Conservation (phyloP, 2,329 filamentous ascomycete species). For the Venturia pyrina region DNA sequence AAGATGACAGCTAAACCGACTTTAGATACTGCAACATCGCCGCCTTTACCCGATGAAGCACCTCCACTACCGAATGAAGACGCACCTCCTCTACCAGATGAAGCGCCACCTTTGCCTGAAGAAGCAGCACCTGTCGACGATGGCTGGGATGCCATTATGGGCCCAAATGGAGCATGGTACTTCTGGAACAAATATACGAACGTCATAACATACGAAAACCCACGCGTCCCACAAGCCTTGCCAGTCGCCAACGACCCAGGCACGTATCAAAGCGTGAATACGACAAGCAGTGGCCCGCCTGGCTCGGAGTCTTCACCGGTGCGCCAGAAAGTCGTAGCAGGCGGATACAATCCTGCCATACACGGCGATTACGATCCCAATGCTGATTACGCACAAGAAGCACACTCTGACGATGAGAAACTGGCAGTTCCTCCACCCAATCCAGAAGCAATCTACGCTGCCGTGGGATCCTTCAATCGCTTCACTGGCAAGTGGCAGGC, state of each 20-base stretch:
- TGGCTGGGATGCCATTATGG: constrained; percentile 78
- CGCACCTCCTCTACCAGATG: constrained; percentile 21
- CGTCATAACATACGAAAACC: constrained; percentile 76
- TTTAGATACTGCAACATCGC: neutral
- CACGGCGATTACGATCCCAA: constrained; percentile 95
- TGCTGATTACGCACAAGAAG: constrained; percentile 69
- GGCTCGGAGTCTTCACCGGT: constrained; percentile 20
- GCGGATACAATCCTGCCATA: constrained; percentile 90
- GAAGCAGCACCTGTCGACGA: constrained; percentile 40
- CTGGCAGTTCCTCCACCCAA: constrained; percentile 19
- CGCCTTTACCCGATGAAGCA: neutral
- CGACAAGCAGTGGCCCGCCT: constrained; percentile 7
- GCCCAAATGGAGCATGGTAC: constrained; percentile 60
- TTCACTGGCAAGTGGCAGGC: constrained; percentile 79
- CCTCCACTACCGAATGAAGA: constrained; percentile 16
- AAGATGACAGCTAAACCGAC: constrained; percentile 7
- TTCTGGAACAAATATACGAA: constrained; percentile 77
- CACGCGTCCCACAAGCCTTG: constrained; percentile 47
- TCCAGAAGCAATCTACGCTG: constrained; percentile 44
- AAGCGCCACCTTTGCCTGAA: constrained; percentile 40
- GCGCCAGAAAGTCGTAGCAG: constrained; percentile 33
- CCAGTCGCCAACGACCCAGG: constrained; percentile 21
- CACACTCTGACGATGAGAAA: constrained; percentile 32
- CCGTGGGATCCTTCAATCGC: constrained; percentile 75
- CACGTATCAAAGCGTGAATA: constrained; percentile 8